phyloP scores from a whole-genome alignment of 2,329 filamentous ascomycete species.

The Ilyonectria robusta region DNA sequence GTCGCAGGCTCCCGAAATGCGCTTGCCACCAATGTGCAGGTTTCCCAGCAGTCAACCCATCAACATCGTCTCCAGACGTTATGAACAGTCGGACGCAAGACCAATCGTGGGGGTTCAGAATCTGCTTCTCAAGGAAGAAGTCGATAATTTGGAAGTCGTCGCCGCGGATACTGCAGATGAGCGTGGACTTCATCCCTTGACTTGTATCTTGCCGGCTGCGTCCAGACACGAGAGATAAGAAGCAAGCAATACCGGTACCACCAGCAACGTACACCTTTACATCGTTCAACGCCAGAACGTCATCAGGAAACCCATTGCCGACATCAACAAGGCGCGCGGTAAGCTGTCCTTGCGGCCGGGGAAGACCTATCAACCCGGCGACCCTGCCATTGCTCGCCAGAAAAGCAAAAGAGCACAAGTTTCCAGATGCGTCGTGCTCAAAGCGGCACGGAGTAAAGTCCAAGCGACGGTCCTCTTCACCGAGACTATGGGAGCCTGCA shows the following conservation, averaged over 20 bases:
- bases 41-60: slow-evolving; percentile 25
- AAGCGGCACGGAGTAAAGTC: slow-evolving; percentile 36
- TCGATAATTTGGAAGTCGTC: slow-evolving; percentile 36
- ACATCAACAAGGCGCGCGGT: slow-evolving; percentile 27
- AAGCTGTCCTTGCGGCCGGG: slow-evolving; percentile 31
- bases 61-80: slow-evolving; percentile 34
- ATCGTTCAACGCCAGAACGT: background rate
- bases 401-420: slow-evolving; percentile 5
- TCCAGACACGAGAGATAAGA: slow-evolving; percentile 26
- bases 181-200: background rate
- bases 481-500: slow-evolving; percentile 23
- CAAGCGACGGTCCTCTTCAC: slow-evolving; percentile 32
- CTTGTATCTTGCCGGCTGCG: background rate
- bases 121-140: slow-evolving; percentile 24
- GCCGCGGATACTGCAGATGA: slow-evolving; percentile 32
- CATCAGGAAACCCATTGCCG: slow-evolving; percentile 32
- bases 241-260: slow-evolving; percentile 36
- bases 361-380: slow-evolving; percentile 37
- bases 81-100: slow-evolving; percentile 29
- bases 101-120: slow-evolving; percentile 25
- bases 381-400: slow-evolving; percentile 39
- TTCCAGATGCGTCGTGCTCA: background rate
- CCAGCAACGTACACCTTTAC: slow-evolving; percentile 29
- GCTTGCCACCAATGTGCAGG: slow-evolving; percentile 26
- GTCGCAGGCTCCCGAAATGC: slow-evolving; percentile 1